Conservation (phyloP, 208 protist genomes). For the Acanthamoeba triangularis region DNA sequence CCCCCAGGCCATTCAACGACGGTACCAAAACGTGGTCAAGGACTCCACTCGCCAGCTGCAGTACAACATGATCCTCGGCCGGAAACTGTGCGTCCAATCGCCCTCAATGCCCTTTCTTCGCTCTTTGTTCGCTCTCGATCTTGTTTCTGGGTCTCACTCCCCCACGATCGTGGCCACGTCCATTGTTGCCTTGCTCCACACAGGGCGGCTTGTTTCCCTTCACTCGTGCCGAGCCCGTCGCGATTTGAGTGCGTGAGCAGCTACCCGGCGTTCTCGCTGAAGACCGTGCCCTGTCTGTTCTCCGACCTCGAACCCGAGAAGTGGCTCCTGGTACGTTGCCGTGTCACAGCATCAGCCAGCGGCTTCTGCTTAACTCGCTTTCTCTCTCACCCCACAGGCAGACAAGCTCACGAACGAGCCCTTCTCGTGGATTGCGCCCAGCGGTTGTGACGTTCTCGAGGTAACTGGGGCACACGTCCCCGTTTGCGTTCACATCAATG, state of each 20-base stretch:
- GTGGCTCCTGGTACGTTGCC: constrained; percentile 21
- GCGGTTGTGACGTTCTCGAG: constrained; percentile 63
- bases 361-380: not conserved
- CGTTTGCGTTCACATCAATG: not conserved
- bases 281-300: constrained; percentile 59
- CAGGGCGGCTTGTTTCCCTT: not conserved
- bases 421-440: constrained; percentile 46
- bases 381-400: not conserved
- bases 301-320: constrained; percentile 25
- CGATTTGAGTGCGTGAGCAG: constrained; percentile 62
- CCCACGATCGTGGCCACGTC: not conserved
- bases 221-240: not conserved
- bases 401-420: constrained; percentile 29
- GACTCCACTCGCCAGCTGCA: constrained; percentile 56
- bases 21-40: constrained; percentile 73
- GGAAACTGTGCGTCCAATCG: constrained; percentile 12
- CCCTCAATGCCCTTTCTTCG: not conserved
- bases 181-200: not conserved
- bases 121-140: not conserved
- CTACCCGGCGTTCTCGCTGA: constrained; percentile 52
- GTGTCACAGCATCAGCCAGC: not conserved
- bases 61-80: constrained; percentile 71
- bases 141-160: not conserved
- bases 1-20: constrained; percentile 59
- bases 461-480: not conserved